Base-by-base conservation (phyloP, 169 alveolate genomes). In the Babesia gibsoni region DNA sequence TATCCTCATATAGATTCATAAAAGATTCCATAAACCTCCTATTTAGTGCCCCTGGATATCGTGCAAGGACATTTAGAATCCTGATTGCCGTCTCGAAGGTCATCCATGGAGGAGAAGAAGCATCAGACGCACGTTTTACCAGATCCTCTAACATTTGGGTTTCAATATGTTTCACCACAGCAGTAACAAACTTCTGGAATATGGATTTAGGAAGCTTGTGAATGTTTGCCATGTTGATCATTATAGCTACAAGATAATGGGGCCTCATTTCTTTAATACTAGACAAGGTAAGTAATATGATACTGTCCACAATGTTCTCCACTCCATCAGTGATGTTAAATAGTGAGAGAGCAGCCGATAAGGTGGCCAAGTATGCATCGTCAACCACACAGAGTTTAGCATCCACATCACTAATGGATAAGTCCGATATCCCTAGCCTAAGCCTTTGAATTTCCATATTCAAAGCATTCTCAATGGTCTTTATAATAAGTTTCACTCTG, bases 201-300 rank as follows among this genome's bases (percentile, higher is more conserved):
- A 73, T 70, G 8, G 67, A 39, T 32, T 39, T 63, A 0, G 84
- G 84, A 16, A 73, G 78, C 4, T 39, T 73, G 48, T 65, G 68
- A 5, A 73, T 14, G 45, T 73, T 48, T 9, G 75, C 42, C 4
- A 73, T 18, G 52, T 73, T 73, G 41, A 39, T 48, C 16, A 42
- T 45, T 14, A 54, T 73, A 3, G 61, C 64, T 4, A 73, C 70
- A 14, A 73, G 59, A 33, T 54, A 56, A 22, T 63, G 53, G 5
- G 73, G 54, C 30, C 56, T 35, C 70, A 61, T 63, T 23, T 63
- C 46, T 2, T 35, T 29, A 36, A 61, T 49, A 3, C 33, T 30
- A 18, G 50, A 50, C 4, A 20, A 29, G 10, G 84, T 59, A 9
- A 73, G 42, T 35, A 73, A 43, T 0, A 73, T 39, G 6, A 56